Evolutionary conservation across 345 rosid species (phyloP), one percentile per base, ranked within the genome.

Genomic region (Euclidium syriacum): DNA sequence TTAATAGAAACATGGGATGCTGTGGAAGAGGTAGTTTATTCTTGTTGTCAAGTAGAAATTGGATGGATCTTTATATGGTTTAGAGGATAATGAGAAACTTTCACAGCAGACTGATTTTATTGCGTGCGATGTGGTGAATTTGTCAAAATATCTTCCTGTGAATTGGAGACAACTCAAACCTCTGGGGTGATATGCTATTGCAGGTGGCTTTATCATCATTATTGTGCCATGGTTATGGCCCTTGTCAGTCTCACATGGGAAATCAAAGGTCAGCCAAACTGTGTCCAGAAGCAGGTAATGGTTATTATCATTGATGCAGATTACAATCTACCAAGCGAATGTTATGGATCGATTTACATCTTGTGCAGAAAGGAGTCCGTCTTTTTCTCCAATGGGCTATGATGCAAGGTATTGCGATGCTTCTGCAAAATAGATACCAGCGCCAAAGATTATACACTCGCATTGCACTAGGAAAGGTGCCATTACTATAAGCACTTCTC

Each of bases 181-280:
- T 22, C 51, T 56, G 33, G 43, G 33, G 34, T 16, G 55, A 41
- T 41, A 23, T 73, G 69, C 70, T 65, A 73, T 68, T 72, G 34
- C 80, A 95, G 99, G 99, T 90, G 99, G 99, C 85, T 95, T 71
- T 84, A 86, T 65, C 99, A 95, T 82, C 99, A 95, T 71, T 95
- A 90, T 56, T 95, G 82, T 77, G 97, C 99, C 26, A 78, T 95
- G 96, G 53, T 83, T 48, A 95, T 90, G 95, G 94, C 99, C 29
- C 80, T 95, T 52, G 96, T 90, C 66, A 95, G 99, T 75, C 96
- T 95, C 74, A 95, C 99, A 22, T 90, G 97, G 97, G 99, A 88
- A 76, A 90, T 95, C 55, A 86, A 86, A 82, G 97, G 99, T 55
- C 91, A 90, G 52, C 96, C 97, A 30, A 76, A 95, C 77, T 95